Base-by-base conservation (phyloP, 768 basidiomycete species). In the Panellus pusillus region DNA sequence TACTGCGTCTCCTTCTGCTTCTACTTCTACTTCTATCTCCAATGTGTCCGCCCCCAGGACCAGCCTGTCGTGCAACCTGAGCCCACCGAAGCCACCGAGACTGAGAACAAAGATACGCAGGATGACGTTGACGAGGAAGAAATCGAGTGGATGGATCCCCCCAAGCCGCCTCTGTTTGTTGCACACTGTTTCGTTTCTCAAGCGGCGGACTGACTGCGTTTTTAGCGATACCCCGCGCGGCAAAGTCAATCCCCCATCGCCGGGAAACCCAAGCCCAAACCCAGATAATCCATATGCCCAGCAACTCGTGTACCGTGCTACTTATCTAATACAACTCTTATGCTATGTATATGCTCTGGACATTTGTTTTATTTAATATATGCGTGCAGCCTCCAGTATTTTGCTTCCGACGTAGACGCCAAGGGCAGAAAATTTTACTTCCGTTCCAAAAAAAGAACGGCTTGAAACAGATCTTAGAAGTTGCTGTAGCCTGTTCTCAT, bases 201-300 rank as follows among this genome's bases (percentile, higher is more conserved):
- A 27, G 3, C 13, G n/a, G 36, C 35, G 9, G 4, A 24, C 18
- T 57, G 7, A 56, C 38, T 2, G 13, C 14, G 0, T n/a, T 29
- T 52, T n/a, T 51, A 60, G 58, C 32, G 50, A 52, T 46, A 24
- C 28, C 2, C 29, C 47, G 29, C 58, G 58, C 15, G 58, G 58
- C 11, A 60, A 50, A 35, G 14, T 37, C 15, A 53, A 41, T 15
- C 47, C 42, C 41, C 20, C 19, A 44, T 32, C 19, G 39, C 39
- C 7, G 49, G 49, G 20, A 41, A 28, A 13, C 37, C 47, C 39
- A 40, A 40, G 19, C 39, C 39, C 39, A 40, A 40, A 20, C 39
- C 39, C n/a, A 14, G 19, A 40, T n/a, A 18, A 40, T 20, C 39
- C 39, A 3, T 12, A 14, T 14, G 11, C 2, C 32, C 3, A 35